Base-by-base conservation (phyloP, 768 basidiomycete genomes). In the Agaricus sinodeliciosus region DNA sequence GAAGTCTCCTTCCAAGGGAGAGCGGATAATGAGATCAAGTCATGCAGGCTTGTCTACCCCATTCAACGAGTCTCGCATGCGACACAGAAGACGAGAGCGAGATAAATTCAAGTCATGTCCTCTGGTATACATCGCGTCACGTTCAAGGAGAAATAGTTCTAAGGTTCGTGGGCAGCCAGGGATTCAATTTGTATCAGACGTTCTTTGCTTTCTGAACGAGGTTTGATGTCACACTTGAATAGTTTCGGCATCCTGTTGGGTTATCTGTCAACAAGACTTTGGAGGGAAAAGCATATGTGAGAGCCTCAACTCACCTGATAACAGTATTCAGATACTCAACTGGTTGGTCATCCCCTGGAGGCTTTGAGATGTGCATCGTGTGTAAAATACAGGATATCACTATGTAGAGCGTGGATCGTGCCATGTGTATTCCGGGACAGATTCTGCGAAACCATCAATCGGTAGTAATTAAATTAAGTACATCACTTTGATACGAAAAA, bases 351-450 rank as follows among this genome's bases (percentile, higher is more conserved):
- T 59, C 56, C 41, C 67, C 67, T 0, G 60, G 43, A 0, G 63
- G 61, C 16, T 60, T 65, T 5, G 58, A 47, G n/a, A 73, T 65
- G 35, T 60, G 51, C 57, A 68, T 71, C 5, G 63, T 59, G 2
- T 64, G 64, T 5, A 73, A 57, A n/a, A 73, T 58, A 3, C 65
- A 64, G 11, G 67, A 62, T 3, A 62, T 59, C 9, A 54, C 48
- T 5, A 69, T 59, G 57, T 60, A 69, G 9, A 67, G 31, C 1
- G 54, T 57, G 15, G 59, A 57, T 4, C 62, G 57, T 5, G 66
- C 67, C 19, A 72, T 60, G 47, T 67, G 63, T 3, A 61, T 57
- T n/a, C 56, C 58, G 12, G 56, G 57, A 43, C 54, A 61, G 13
- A 57, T 50, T 27, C 55, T 57, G 51, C 6, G 42, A 35, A 35